These are phyloP conservation scores for Aciculoconidium aculeatum DNA, from an alignment of 805 yeast species.

Conservation along the genomic window DNA sequence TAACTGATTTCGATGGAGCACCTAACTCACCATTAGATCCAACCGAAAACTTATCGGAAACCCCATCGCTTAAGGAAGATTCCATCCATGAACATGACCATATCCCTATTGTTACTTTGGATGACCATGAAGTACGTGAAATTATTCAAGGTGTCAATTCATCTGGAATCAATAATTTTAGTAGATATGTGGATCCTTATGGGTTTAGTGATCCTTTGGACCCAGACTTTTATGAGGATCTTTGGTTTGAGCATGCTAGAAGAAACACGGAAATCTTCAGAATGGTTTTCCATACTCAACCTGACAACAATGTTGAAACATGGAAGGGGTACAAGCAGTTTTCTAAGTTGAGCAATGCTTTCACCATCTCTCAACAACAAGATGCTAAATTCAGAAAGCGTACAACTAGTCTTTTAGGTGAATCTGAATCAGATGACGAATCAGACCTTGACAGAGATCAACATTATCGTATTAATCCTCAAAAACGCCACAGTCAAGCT, in stretches of 20 bases:
- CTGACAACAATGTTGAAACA: conserved; percentile 82
- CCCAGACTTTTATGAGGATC: conserved; percentile 75
- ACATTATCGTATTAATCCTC: not conserved
- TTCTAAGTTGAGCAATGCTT: conserved; percentile 55
- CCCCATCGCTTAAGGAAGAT: conserved; percentile 13
- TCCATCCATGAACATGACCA: conserved; percentile 6
- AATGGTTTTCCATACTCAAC: conserved; percentile 87
- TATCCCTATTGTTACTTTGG: conserved; percentile 39
- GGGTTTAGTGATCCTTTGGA: conserved; percentile 81
- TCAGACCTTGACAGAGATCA: conserved; percentile 1
- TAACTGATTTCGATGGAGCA: too few relatives aligned
- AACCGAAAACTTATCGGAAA: conserved; percentile 3
- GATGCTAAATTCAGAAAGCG: conserved; percentile 27
- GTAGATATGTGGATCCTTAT: conserved; percentile 75
- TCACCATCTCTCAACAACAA: conserved; percentile 34
- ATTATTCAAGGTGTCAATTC: conserved; percentile 35
- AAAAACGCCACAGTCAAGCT: conserved; percentile 13
- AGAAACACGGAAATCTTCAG: conserved; percentile 79
- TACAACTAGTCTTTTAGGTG: conserved; percentile 11
- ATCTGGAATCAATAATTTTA: conserved; percentile 27
- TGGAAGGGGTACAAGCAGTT: conserved; percentile 87
- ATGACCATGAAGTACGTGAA: conserved; percentile 37
- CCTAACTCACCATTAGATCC: conserved; percentile 4
- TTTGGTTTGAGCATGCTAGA: conserved; percentile 79
- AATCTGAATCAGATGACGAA: conserved; percentile 6